Percentiles rank a stretch among this genome's conserved stretches.
Conservation (phyloP, 768 basidiomycete species). For the Lenzites betulinus region DNA sequence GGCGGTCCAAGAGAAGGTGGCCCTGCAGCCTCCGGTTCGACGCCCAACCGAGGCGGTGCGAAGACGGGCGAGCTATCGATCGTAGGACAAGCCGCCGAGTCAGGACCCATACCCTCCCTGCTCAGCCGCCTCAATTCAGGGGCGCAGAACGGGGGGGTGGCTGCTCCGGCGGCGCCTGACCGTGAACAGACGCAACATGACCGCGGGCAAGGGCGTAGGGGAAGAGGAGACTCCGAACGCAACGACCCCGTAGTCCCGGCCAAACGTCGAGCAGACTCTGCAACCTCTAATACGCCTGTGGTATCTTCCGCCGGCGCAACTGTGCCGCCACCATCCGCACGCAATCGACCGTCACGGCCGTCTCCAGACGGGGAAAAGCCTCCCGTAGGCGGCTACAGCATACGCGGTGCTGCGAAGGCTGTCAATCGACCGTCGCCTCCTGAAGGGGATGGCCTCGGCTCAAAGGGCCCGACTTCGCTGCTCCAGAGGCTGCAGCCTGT, state of each 20-base stretch:
- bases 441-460: background rate
- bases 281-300: background rate
- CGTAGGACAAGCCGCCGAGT: background rate
- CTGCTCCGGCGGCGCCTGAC: background rate
- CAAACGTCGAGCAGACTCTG: constrained; percentile 24
- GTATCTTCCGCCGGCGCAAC: background rate
- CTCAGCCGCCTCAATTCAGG: constrained; percentile 27
- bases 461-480: constrained; percentile 3
- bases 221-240: background rate
- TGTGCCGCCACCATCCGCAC: background rate
- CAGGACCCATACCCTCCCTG: constrained; percentile 22
- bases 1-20: background rate
- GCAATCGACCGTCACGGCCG: constrained; percentile 9
- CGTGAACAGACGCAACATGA: background rate
- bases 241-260: constrained; percentile 22
- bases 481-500: constrained; percentile 13
- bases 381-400: constrained; percentile 49
- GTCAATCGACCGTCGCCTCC: constrained; percentile 7
- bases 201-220: constrained; percentile 1
- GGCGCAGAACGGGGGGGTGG: constrained; percentile 5
- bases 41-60: background rate
- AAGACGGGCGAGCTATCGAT: constrained; percentile 5
- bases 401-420: constrained; percentile 52
- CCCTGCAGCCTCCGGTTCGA: background rate
- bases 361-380: constrained; percentile 35